phyloP scores from a whole-genome alignment of 495 filamentous ascomycete genomes.

The Penicillium arizonense region DNA sequence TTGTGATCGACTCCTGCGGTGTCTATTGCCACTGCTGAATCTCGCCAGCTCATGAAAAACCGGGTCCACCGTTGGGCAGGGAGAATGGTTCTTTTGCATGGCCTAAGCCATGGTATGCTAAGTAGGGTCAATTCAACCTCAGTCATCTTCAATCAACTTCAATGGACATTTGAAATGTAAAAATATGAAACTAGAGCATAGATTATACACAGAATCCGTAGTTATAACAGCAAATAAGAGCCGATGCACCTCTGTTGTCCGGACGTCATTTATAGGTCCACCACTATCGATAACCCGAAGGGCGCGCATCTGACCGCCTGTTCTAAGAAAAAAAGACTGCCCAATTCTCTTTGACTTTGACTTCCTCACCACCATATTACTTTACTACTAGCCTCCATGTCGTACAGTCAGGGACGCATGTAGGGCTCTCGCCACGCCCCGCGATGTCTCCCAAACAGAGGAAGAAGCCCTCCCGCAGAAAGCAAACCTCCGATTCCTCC shows the following conservation, averaged over 20 bases:
- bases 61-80: slow-evolving; percentile 9
- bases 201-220: too few species aligned
- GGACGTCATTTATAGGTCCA: slow-evolving; percentile 11
- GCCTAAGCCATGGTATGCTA: neutral
- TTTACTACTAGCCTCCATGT: slow-evolving; percentile 11
- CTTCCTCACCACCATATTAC: slow-evolving; percentile 1
- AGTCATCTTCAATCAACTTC: neutral
- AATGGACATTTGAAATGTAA: too few species aligned
- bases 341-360: slow-evolving; percentile 4
- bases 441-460: slow-evolving; percentile 53
- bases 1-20: slow-evolving; percentile 7
- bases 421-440: slow-evolving; percentile 39
- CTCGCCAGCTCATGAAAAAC: neutral
- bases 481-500: slow-evolving; percentile 29
- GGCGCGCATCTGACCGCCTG: slow-evolving; percentile 28
- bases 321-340: slow-evolving; percentile 14
- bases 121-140: neutral
- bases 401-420: slow-evolving; percentile 20
- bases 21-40: neutral
- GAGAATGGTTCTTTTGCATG: neutral
- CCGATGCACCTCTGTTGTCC: neutral
- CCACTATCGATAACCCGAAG: slow-evolving; percentile 14
- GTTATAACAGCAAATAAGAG: too few species aligned
- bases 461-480: slow-evolving; percentile 36
- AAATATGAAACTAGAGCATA: too few species aligned